These are phyloP conservation scores for Blastobotrys capitulatus DNA, from an alignment of 1,139 yeast species.

Conservation along the genomic window DNA sequence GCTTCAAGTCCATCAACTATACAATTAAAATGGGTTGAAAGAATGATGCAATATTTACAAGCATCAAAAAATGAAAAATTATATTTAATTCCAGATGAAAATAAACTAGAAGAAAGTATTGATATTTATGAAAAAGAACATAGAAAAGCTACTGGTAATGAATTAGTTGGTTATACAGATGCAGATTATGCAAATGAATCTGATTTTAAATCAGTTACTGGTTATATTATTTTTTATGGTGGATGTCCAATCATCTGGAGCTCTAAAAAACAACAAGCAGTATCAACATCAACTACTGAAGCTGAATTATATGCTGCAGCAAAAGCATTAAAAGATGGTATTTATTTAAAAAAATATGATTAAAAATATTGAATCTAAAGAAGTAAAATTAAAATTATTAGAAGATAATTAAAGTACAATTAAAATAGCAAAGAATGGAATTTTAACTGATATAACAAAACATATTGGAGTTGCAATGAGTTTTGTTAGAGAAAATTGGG, in stretches of 20 bases:
- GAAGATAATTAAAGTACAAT: neutral
- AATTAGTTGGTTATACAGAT: neutral
- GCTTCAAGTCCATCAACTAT: neutral
- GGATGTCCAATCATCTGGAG: constrained; percentile 1
- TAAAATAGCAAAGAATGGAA: neutral
- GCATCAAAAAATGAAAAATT: neutral
- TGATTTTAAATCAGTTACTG: neutral
- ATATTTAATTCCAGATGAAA: neutral
- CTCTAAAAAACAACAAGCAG: neutral
- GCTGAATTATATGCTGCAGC: neutral
- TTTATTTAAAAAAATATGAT: neutral
- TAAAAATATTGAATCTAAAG: neutral
- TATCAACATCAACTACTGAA: neutral
- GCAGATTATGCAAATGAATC: neutral
- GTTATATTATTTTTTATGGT: neutral
- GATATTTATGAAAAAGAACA: neutral
- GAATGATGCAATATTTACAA: neutral
- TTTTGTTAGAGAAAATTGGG: neutral
- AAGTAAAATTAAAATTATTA: neutral
- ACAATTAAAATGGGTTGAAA: neutral
- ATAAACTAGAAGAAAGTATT: neutral
- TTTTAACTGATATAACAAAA: neutral
- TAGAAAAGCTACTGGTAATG: neutral
- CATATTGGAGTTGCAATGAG: neutral
- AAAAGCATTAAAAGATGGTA: neutral